A percentile compares a stretch with the other conserved stretches of the same genome.
These are phyloP conservation scores for Pseudocercospora eumusae DNA, from an alignment of 2,329 filamentous ascomycete species.

Conservation along the genomic window DNA sequence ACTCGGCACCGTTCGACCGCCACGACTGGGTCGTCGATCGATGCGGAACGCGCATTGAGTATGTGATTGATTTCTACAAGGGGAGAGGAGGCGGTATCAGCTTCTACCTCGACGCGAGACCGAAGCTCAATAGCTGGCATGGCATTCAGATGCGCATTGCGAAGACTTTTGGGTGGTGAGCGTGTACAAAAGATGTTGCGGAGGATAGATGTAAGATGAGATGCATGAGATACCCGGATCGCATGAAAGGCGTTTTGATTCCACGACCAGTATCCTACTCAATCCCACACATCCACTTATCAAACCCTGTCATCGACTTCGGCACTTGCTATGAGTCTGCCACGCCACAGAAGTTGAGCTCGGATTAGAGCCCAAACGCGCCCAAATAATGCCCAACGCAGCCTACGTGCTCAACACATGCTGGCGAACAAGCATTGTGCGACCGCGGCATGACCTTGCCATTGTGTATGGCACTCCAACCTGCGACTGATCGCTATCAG, in stretches of 20 bases:
- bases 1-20: slow-evolving; percentile 86
- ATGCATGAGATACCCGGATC: slow-evolving; percentile 12
- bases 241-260: neutral
- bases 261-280: neutral
- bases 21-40: slow-evolving; percentile 97
- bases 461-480: neutral
- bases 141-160: slow-evolving; percentile 59
- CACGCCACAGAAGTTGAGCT: neutral
- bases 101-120: slow-evolving; percentile 66
- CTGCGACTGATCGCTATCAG: neutral
- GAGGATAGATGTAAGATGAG: neutral
- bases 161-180: slow-evolving; percentile 31
- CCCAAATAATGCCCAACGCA: neutral
- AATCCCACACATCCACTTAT: neutral
- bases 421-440: neutral
- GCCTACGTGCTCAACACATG: neutral
- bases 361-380: neutral
- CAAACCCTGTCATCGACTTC: neutral
- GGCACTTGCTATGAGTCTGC: neutral
- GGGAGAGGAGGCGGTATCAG: slow-evolving; percentile 59
- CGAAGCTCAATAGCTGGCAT: slow-evolving; percentile 65
- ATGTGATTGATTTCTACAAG: slow-evolving; percentile 97
- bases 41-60: slow-evolving; percentile 82
- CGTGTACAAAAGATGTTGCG: neutral
- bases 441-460: neutral